A percentile compares a stretch with the other conserved stretches of the same genome.
Conservation (phyloP, 257 asterid genomes). For the Knoxia roxburghii region DNA sequence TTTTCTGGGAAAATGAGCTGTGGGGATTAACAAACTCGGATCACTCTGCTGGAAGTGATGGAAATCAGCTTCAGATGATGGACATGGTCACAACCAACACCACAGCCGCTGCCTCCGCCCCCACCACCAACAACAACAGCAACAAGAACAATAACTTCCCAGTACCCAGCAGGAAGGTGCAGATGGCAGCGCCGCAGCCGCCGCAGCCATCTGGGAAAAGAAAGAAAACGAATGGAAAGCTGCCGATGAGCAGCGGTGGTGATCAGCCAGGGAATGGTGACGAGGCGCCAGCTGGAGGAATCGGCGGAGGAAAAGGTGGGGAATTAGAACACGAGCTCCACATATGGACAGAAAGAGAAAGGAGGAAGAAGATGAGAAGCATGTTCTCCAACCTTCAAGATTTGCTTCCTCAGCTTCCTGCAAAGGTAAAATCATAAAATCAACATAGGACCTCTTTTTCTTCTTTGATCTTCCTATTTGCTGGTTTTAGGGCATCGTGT, state of each 20-base stretch:
- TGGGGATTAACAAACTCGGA: constrained; percentile 34
- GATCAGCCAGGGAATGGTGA: background rate
- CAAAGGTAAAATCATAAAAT: constrained; percentile 75
- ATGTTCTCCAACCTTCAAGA: constrained; percentile 70
- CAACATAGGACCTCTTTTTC: too few species aligned
- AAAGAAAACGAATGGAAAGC: constrained; percentile 15
- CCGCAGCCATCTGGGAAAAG: constrained; percentile 20
- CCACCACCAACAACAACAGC: constrained; percentile 9
- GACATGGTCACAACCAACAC: background rate
- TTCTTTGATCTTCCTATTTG: background rate
- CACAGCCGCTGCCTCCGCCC: too few species aligned
- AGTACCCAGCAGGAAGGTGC: background rate
- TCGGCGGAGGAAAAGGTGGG: constrained; percentile 5
- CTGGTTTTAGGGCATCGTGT: background rate
- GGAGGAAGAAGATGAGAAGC: constrained; percentile 84
- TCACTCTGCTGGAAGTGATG: constrained; percentile 8
- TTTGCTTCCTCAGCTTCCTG: constrained; percentile 77
- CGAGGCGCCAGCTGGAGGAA: constrained; percentile 1
- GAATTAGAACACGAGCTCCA: constrained; percentile 62
- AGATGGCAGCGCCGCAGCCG: constrained; percentile 1
- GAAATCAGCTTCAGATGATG: constrained; percentile 17
- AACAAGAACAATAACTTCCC: too few species aligned
- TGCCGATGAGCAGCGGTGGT: background rate
- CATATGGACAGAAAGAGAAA: constrained; percentile 75
- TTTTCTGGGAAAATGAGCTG: constrained; percentile 32